A percentile compares a stretch with the other conserved stretches of the same genome.
These are phyloP conservation scores for Medicago ruthenica DNA, from an alignment of 306 rosid genomes.

Conservation along the genomic window DNA sequence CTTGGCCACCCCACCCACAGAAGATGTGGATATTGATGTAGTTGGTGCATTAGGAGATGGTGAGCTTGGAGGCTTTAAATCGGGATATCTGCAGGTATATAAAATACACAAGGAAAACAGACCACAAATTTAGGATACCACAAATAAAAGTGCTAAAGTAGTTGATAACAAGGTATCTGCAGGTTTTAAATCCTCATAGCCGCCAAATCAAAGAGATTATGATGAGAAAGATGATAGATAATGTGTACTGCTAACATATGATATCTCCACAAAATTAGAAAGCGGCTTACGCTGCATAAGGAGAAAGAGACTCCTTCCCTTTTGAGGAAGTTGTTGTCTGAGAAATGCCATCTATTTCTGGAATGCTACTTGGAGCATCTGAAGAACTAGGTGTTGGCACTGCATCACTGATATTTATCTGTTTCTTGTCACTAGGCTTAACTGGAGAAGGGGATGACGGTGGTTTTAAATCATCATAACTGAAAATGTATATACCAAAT, in stretches of 20 bases:
- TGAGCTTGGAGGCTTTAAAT: constrained; percentile 83
- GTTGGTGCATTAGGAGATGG: constrained; percentile 75
- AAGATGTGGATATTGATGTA: constrained; percentile 44
- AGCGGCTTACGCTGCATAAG: constrained; percentile 61
- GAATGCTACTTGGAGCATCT: constrained; percentile 38
- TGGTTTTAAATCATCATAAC: constrained; percentile 61
- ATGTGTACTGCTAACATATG: constrained; percentile 4
- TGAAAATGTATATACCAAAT: constrained; percentile 35
- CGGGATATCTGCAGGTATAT: constrained; percentile 55
- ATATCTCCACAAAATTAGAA: neutral
- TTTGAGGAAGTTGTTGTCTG: constrained; percentile 49
- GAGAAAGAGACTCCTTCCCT: constrained; percentile 56
- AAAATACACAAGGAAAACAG: constrained; percentile 36
- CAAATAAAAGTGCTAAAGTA: neutral
- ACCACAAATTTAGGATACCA: constrained; percentile 2
- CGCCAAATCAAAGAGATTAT: constrained; percentile 37
- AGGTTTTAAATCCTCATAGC: constrained; percentile 72
- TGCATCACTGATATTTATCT: constrained; percentile 28
- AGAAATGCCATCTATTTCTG: constrained; percentile 38
- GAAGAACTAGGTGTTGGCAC: constrained; percentile 45
- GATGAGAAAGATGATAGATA: constrained; percentile 13
- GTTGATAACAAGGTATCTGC: constrained; percentile 31
- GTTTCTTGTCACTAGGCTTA: constrained; percentile 46
- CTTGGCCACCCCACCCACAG: constrained; percentile 32
- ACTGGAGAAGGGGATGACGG: constrained; percentile 56